Base-by-base conservation (phyloP, 495 filamentous ascomycete genomes). In the Parathielavia appendiculata region DNA sequence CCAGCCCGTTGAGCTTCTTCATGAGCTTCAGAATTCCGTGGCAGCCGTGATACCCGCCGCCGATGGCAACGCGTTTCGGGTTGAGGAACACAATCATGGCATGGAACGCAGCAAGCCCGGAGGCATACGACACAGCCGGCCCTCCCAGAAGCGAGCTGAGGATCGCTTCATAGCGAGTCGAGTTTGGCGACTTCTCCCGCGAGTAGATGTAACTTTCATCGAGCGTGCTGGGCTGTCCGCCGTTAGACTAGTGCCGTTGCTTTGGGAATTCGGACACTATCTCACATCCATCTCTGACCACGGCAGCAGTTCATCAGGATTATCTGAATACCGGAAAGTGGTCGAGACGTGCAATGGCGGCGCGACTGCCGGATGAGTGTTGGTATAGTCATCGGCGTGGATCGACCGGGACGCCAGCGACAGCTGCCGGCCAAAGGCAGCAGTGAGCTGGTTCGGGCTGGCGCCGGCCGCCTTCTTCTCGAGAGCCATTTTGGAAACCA, bases 11-110 rank as follows among this genome's bases (percentile, higher is more conserved):
- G 17, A 96, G 79, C 59, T 86, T 86, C 57, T 76, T 65, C 56
- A 92, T 78, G 48, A 98, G 69, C 8, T 69, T 69, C 54, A 96
- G 80, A 19, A 95, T 86, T 55, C 87, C 90, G 72, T 95, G 91
- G 72, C 88, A 92, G 64, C 93, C 93, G 75, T 98, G 93, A 73
- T 98, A 98, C 36, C 89, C 90, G 47, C 79, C 84, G 36, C 85
- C 84, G 61, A 96, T 87, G 63, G 89, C 81, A 46, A 98, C 81
- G 41, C 83, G 82, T 47, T 80, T 81, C 1, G 93, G 93, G 68
- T 91, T 89, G 7, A 93, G 75, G 60, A 84, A 82, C 11, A 88
- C 79, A 16, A 96, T 77, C 20, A 90, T 75, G 17, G 88, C 91
- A 73, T 96, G 88, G 71, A 96, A 90, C 56, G 91, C 89, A 2